Evolutionary conservation across 2,329 filamentous ascomycete species (phyloP).

Genomic region (Microdochium trichocladiopsis): DNA sequence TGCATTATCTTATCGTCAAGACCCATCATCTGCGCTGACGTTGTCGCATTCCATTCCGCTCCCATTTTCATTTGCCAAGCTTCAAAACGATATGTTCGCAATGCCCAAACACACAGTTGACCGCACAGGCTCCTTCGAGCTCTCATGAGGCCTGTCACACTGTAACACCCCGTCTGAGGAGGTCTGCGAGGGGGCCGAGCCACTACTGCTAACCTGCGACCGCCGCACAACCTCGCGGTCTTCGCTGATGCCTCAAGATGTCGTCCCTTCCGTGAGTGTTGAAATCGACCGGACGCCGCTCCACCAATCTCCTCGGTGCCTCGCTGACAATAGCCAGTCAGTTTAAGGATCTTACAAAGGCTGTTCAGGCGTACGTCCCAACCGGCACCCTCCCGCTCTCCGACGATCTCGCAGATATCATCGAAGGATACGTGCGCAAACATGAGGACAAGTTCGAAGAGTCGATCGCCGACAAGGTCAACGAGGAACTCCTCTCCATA

Average conservation of each 20-base stretch:
- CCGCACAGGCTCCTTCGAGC: too few relatives aligned
- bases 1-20: too few relatives aligned
- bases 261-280: background rate
- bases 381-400: constrained; percentile 54
- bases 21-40: too few relatives aligned
- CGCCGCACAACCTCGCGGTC: too few relatives aligned
- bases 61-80: too few relatives aligned
- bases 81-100: too few relatives aligned
- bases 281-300: background rate
- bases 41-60: too few relatives aligned
- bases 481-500: constrained; percentile 63
- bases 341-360: constrained; percentile 55
- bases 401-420: constrained; percentile 52
- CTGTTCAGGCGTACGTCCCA: constrained; percentile 44
- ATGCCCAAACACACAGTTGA: too few relatives aligned
- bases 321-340: constrained; percentile 29
- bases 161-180: too few relatives aligned
- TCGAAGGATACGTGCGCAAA: constrained; percentile 61
- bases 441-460: constrained; percentile 61
- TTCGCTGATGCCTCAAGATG: background rate
- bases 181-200: too few relatives aligned
- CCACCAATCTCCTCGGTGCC: constrained; percentile 7
- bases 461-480: constrained; percentile 59
- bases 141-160: too few relatives aligned
- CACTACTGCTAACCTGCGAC: too few relatives aligned